These are phyloP conservation scores for Acanthamoeba sp. DNA, from an alignment of 208 protist species.

Conservation along the genomic window DNA sequence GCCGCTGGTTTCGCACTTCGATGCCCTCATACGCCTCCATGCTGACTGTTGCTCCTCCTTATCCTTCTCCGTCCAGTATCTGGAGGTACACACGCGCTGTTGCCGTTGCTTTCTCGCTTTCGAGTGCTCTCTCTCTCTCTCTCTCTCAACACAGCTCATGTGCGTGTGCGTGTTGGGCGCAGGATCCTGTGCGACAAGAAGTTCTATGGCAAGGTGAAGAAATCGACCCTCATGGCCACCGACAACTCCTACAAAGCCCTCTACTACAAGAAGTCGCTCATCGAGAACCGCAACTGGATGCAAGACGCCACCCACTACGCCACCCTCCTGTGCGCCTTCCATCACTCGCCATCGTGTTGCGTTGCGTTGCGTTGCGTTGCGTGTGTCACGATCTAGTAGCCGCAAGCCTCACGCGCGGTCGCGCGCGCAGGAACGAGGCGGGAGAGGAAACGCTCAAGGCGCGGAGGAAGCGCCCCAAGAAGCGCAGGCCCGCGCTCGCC, in stretches of 20 bases:
- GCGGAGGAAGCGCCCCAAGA: background rate
- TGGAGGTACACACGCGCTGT: background rate
- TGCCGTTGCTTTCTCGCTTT: background rate
- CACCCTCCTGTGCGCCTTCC: background rate
- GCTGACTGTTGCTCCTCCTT: too few relatives aligned
- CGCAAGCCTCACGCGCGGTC: background rate
- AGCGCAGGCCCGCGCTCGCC: background rate
- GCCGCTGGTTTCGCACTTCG: too few relatives aligned
- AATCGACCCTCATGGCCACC: constrained; percentile 37
- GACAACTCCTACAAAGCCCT: constrained; percentile 53
- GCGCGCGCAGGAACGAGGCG: background rate
- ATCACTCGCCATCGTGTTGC: background rate
- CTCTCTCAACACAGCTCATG: too few relatives aligned
- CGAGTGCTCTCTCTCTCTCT: too few relatives aligned
- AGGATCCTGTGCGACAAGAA: constrained; percentile 63
- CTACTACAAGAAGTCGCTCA: constrained; percentile 70
- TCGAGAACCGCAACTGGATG: constrained; percentile 65
- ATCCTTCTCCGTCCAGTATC: background rate
- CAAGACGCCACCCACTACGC: background rate
- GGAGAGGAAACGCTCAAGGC: background rate
- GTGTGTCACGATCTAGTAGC: too few relatives aligned
- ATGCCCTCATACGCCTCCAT: too few relatives aligned
- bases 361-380: background rate
- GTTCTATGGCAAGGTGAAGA: constrained; percentile 59
- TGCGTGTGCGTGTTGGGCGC: background rate